Evolutionary conservation across 768 basidiomycete genomes (phyloP).

Genomic region (Pulveroboletus sp.): DNA sequence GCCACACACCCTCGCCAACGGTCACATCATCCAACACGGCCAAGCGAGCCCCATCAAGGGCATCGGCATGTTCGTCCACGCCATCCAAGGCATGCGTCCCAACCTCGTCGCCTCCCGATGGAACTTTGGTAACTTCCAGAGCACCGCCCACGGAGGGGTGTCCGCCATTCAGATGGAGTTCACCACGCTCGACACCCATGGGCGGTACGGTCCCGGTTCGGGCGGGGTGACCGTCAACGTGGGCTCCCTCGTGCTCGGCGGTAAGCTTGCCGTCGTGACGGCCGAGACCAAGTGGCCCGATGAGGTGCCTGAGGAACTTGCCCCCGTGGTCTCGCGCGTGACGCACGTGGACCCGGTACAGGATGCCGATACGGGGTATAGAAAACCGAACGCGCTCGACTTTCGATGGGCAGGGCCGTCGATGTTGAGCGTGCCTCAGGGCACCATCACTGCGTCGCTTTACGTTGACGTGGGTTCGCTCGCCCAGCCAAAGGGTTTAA

Average conservation of each 20-base stretch:
- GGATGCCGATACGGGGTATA: conserved; percentile 83
- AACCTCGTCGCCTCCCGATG: conserved; percentile 88
- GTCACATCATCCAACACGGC: conserved; percentile 66
- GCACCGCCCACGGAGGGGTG: conserved; percentile 63
- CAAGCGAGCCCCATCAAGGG: conserved; percentile 54
- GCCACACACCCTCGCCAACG: conserved; percentile 63
- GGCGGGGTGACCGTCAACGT: conserved; percentile 84
- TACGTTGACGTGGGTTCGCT: conserved; percentile 55
- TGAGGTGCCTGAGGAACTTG: conserved; percentile 46
- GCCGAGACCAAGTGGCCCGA: conserved; percentile 77
- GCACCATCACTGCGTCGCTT: conserved; percentile 54
- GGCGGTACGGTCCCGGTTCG: conserved; percentile 72
- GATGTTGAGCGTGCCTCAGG: conserved; percentile 47
- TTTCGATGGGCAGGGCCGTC: conserved; percentile 81
- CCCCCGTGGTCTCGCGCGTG: conserved; percentile 58
- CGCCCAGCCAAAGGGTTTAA: conserved; percentile 62
- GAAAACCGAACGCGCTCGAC: conserved; percentile 59
- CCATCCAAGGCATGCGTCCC: conserved; percentile 97
- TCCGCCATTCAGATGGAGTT: conserved; percentile 96
- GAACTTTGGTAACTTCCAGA: conserved; percentile 95
- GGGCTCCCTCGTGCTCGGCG: conserved; percentile 77
- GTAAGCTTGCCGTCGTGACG: conserved; percentile 71
- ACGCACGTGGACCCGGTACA: conserved; percentile 54
- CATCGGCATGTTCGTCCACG: conserved; percentile 86
- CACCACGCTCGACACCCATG: conserved; percentile 75